Percentiles rank a stretch among this genome's conserved stretches.
These are phyloP conservation scores for Corylus heterophylla DNA, from an alignment of 306 rosid species.

Conservation along the genomic window DNA sequence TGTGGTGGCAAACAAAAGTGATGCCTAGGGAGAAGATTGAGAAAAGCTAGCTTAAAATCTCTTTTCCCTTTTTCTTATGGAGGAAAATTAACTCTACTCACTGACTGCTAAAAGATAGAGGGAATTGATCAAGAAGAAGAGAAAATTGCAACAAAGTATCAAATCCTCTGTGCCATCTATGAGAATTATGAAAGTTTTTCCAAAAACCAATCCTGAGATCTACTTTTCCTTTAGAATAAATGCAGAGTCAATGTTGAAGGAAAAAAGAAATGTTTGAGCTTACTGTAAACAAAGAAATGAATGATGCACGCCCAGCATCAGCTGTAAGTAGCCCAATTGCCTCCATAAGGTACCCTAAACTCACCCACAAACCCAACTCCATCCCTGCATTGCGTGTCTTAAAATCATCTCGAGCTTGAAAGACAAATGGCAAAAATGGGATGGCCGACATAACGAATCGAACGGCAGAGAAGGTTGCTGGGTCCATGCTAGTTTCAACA, in stretches of 20 bases:
- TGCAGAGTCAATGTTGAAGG: background rate
- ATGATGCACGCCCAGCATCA: constrained; percentile 80
- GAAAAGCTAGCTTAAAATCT: background rate
- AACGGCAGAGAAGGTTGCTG: constrained; percentile 70
- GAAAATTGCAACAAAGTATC: background rate
- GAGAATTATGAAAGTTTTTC: background rate
- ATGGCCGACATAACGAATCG: constrained; percentile 60
- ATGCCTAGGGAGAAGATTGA: background rate
- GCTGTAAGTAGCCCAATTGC: constrained; percentile 74
- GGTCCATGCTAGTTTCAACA: constrained; percentile 65
- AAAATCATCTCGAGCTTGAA: constrained; percentile 42
- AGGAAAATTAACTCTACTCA: background rate
- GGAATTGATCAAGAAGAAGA: background rate
- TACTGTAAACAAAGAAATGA: constrained; percentile 70
- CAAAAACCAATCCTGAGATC: background rate
- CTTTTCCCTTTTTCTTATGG: background rate
- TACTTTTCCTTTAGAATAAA: background rate
- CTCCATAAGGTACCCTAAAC: constrained; percentile 78
- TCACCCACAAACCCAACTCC: constrained; percentile 82
- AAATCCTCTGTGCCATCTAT: background rate
- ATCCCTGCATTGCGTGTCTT: constrained; percentile 63
- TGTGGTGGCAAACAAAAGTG: background rate
- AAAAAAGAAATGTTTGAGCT: constrained; percentile 10
- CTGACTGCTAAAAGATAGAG: background rate
- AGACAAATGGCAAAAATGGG: constrained; percentile 66